Evolutionary conservation across 768 basidiomycete species (phyloP).

Genomic region (Symmetrospora coprosmae): DNA sequence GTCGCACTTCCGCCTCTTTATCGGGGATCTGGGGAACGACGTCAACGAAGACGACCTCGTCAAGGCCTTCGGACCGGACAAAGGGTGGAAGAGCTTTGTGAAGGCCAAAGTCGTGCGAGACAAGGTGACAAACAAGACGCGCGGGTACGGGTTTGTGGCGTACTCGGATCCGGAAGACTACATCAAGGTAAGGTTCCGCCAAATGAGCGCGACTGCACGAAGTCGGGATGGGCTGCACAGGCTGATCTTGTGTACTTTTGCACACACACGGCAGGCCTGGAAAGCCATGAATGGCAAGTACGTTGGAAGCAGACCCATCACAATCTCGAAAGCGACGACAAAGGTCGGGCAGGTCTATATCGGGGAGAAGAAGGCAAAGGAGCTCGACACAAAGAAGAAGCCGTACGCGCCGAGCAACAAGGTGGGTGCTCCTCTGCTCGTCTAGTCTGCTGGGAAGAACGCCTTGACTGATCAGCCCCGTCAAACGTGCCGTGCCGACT

Average conservation of each 20-base stretch:
- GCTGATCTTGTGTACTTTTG: background rate
- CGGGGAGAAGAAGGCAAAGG: conserved; percentile 77
- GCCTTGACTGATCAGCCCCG: background rate
- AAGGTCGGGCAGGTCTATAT: conserved; percentile 83
- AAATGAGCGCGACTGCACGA: conserved; percentile 70
- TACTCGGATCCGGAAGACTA: conserved; percentile 99
- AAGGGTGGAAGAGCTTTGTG: conserved; percentile 51
- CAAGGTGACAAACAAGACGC: conserved; percentile 85
- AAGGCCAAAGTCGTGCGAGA: conserved; percentile 94
- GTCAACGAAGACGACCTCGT: conserved; percentile 88
- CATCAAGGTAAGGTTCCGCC: conserved; percentile 94
- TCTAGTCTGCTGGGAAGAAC: no score
- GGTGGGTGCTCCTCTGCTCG: no score
- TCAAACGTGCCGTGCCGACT: background rate
- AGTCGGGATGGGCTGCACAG: background rate
- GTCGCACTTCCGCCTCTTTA: conserved; percentile 75
- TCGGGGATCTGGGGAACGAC: conserved; percentile 95
- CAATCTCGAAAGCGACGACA: conserved; percentile 78
- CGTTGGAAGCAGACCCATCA: conserved; percentile 93
- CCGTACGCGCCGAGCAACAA: conserved; percentile 23
- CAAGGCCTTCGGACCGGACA: conserved; percentile 54
- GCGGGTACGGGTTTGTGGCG: conserved; percentile 80
- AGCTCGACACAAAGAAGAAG: conserved; percentile 87
- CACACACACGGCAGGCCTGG: conserved; percentile 1
- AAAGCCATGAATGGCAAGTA: conserved; percentile 53